These are phyloP conservation scores for Avena insularis DNA, from an alignment of 176 grass and related monocot genomes.

Conservation along the genomic window DNA sequence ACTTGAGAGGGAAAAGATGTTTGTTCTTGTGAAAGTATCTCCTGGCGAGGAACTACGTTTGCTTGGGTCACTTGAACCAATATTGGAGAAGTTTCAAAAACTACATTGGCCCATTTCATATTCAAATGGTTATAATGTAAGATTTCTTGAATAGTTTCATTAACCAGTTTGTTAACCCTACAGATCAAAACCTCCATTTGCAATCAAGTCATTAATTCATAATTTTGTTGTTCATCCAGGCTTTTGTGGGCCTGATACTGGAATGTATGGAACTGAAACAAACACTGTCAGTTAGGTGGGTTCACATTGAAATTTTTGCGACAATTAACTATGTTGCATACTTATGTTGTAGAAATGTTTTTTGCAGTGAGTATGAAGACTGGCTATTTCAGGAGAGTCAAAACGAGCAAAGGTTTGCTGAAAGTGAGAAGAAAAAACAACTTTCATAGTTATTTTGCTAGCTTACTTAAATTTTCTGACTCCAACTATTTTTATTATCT, in stretches of 20 bases:
- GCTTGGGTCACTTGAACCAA: not conserved
- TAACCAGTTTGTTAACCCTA: not conserved
- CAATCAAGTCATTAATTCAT: not conserved
- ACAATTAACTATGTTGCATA: not conserved
- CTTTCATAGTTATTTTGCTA: not conserved
- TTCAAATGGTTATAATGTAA: not conserved
- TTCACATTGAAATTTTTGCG: not conserved
- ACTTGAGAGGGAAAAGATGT: too few relatives aligned
- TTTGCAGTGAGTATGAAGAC: not conserved
- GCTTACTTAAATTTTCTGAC: not conserved
- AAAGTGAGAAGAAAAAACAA: not conserved
- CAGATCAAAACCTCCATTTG: not conserved
- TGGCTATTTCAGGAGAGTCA: conserved; percentile 5
- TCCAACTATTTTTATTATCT: not conserved
- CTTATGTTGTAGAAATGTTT: not conserved
- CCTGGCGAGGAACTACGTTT: not conserved
- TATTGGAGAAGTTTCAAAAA: not conserved
- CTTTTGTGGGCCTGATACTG: not conserved
- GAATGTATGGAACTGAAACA: not conserved
- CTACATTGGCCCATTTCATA: not conserved
- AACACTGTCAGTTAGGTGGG: not conserved
- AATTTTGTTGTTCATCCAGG: not conserved
- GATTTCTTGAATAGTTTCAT: not conserved
- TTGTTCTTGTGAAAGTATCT: not conserved
- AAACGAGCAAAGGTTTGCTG: not conserved